Base-by-base conservation (phyloP, 2,329 filamentous ascomycete genomes). In the Pyricularia sp. region DNA sequence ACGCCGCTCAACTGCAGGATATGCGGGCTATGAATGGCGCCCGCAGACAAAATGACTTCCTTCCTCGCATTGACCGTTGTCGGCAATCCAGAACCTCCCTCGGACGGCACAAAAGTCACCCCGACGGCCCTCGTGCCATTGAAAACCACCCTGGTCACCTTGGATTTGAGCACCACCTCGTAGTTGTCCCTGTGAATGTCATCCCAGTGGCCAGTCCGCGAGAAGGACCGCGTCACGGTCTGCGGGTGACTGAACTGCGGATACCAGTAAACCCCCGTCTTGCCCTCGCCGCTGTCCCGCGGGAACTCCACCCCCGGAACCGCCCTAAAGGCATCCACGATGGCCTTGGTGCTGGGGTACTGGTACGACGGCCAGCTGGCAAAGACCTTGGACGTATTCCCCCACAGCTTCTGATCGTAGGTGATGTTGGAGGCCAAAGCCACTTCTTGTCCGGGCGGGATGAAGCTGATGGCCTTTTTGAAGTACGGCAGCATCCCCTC, bases 31-130 rank as follows among this genome's bases (percentile, higher is more conserved):
- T 81, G 73, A 26, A 82, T 75, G 0, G 76, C 77, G 1, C 82
- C 81, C 0, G 81, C 80, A 0, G 80, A 77, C 23, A 85, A 69
- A 23, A 84, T 79, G 17, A 84, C 77, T 70, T 84, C 82, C 31
- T 76, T 77, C 1, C 74, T 75, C 65, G 75, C 78, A 26, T 72
- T 73, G 30, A 78, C 72, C 1, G 71, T 73, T 10, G 69, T 71
- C 26, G 67, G 26, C n/a, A 67, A 31, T 3, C 9, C 50, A 1
- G 30, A 5, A 4, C 23, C 33, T 30, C 59, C 55, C 5, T 66
- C 68, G 63, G 33, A 67, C 26, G 68, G 68, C 2, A 31, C 20
- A 68, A 78, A 79, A 33, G 73, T 68, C 28, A 79, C 76, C 3
- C 78, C 77, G 0, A 73, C 76, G 1, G 76, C 77, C 4, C 69